Base-by-base conservation (phyloP, 306 rosid genomes). In the Leucaena leucocephala region DNA sequence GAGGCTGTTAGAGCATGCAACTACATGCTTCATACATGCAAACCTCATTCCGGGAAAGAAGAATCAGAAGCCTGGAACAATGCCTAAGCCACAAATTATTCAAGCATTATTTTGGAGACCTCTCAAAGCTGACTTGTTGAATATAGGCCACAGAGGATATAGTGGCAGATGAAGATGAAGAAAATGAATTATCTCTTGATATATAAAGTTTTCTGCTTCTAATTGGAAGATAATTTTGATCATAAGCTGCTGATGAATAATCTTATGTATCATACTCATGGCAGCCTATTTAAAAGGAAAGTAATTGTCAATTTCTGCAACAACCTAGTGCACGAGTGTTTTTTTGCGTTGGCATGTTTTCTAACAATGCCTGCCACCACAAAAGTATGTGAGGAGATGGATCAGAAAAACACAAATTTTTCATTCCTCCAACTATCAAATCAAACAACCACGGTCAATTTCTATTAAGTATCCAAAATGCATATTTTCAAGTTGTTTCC, bases 1-100 rank as follows among this genome's bases (percentile, higher is more conserved):
- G 98, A 94, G 76, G 98, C 98, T 9, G 98, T 92, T 55, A 89
- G 85, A 80, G 97, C 95, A 50, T 94, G 98, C 86, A 91, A 84
- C 80, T 92, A 66, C 79, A 85, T 85, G 88, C 92, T 92, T 63
- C 93, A 85, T 69, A 33, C 84, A 6, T 70, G 85, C 86, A 91
- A 94, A 82, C 68, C 88, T 2, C 82, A 71, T 78, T 62, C 79
- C 8, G 66, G 9, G 68, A 95, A 82, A 68, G 89, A 73, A 71
- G 89, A 87, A 86, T 68, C 89, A 38, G 91, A 81, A 82, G 75
- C 74, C 44, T 90, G 89, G 91, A 83, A 88, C 83, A 89, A 50
- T 75, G 97, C 89, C 38, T 92, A 40, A 40, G 8, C 44, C 44
- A 40, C 8, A 7, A 7, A 40, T 40, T 40, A 40, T 54, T 34